These are phyloP conservation scores for Lentinula boryana DNA, from an alignment of 768 basidiomycete species.

Conservation along the genomic window DNA sequence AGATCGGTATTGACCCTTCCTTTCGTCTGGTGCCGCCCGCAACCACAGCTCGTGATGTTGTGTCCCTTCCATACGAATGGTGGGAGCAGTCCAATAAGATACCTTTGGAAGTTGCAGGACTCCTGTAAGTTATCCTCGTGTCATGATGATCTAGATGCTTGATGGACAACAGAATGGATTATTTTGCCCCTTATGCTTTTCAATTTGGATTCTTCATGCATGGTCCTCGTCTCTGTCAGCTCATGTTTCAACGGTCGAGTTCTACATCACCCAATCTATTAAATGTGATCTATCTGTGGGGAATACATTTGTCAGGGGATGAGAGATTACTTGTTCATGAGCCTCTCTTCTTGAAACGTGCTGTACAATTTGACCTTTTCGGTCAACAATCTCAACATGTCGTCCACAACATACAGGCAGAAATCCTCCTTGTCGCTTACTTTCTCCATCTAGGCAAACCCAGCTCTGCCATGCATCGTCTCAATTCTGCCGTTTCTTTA, in stretches of 20 bases:
- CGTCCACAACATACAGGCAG: conserved; percentile 31
- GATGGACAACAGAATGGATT: conserved; percentile 23
- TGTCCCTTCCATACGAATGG: conserved; percentile 10
- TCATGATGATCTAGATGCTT: neutral
- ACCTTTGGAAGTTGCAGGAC: conserved; percentile 9
- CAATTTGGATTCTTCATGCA: conserved; percentile 45
- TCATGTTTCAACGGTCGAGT: conserved; percentile 15
- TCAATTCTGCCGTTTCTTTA: conserved; percentile 14
- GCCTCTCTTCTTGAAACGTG: conserved; percentile 25
- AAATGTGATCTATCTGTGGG: conserved; percentile 26
- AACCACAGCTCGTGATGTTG: neutral
- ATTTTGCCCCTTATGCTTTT: conserved; percentile 32
- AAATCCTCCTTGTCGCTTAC: conserved; percentile 32
- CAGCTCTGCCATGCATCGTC: conserved; percentile 14
- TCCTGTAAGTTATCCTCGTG: conserved; percentile 6
- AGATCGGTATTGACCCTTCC: conserved; percentile 1
- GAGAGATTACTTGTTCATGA: conserved; percentile 18
- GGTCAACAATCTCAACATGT: conserved; percentile 22
- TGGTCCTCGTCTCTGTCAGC: conserved; percentile 27
- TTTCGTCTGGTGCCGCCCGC: neutral
- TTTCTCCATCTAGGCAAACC: conserved; percentile 13
- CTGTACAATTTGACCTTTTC: conserved; percentile 13
- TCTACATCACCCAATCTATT: conserved; percentile 18
- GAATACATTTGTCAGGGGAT: conserved; percentile 18
- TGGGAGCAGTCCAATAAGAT: conserved; percentile 7